phyloP scores from a whole-genome alignment of 1,284 basidiomycete species.

The Stygiomarasmius scandens region DNA sequence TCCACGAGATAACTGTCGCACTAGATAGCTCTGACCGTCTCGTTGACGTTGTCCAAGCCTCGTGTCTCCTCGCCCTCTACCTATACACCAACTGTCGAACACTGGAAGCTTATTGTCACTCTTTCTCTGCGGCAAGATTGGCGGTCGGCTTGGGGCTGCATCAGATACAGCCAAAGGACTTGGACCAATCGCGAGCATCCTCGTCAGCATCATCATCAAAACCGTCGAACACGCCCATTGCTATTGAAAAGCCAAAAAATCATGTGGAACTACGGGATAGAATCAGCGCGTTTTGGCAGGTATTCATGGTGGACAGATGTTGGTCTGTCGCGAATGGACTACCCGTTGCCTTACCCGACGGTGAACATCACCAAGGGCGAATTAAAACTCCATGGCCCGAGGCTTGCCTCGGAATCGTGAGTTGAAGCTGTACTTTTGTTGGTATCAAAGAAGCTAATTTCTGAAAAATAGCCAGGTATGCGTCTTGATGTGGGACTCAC shows the following conservation, averaged over 20 bases:
- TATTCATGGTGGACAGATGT: slow-evolving; percentile 59
- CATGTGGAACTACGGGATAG: slow-evolving; percentile 47
- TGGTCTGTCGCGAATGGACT: slow-evolving; percentile 59
- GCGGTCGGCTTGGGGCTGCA: slow-evolving; percentile 57
- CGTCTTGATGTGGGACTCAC: neutral
- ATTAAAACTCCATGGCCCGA: slow-evolving; percentile 58
- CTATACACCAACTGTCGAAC: slow-evolving; percentile 58
- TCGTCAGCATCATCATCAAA: neutral
- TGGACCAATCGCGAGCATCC: neutral
- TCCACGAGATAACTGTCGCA: slow-evolving; percentile 51
- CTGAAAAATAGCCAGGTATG: neutral
- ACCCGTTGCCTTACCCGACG: slow-evolving; percentile 54
- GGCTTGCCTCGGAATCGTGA: slow-evolving; percentile 16
- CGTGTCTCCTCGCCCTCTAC: slow-evolving; percentile 60
- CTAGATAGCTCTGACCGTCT: slow-evolving; percentile 56
- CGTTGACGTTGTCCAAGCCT: slow-evolving; percentile 60
- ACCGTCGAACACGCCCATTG: slow-evolving; percentile 22
- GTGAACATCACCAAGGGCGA: slow-evolving; percentile 47
- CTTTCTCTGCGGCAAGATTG: slow-evolving; percentile 58
- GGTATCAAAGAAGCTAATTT: too few relatives aligned
- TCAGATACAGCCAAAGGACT: slow-evolving; percentile 37
- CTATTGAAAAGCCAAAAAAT: slow-evolving; percentile 42
- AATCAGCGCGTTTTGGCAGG: slow-evolving; percentile 60
- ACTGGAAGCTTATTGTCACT: slow-evolving; percentile 63
- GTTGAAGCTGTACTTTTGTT: neutral